Percentiles rank a stretch among this genome's conserved stretches.
phyloP scores from a whole-genome alignment of 2,329 filamentous ascomycete species.

The Neonectria punicea region DNA sequence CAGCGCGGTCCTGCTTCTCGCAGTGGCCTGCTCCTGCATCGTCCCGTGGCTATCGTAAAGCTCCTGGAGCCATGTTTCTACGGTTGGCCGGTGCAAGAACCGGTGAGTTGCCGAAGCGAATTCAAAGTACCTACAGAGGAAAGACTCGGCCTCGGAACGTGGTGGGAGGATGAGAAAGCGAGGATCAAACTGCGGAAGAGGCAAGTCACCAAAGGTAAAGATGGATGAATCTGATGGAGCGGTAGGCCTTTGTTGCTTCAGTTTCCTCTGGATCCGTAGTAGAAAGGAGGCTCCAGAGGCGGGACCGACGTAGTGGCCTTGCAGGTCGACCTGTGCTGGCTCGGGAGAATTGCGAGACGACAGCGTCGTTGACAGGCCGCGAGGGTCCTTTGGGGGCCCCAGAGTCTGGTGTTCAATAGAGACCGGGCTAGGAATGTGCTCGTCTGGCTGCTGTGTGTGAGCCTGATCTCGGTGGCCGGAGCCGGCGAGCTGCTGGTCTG shows the following conservation, averaged over 20 bases:
- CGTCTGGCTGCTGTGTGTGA: slow-evolving; percentile 11
- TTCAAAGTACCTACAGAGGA: slow-evolving; percentile 64
- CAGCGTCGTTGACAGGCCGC: slow-evolving; percentile 4
- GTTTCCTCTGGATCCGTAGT: slow-evolving; percentile 43
- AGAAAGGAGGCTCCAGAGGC: slow-evolving; percentile 35
- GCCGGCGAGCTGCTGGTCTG: slow-evolving; percentile 12
- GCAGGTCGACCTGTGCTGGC: slow-evolving; percentile 26
- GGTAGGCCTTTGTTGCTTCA: slow-evolving; percentile 52
- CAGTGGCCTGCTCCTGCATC: slow-evolving; percentile 33
- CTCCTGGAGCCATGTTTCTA: slow-evolving; percentile 57
- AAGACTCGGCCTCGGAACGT: slow-evolving; percentile 41
- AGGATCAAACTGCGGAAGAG: slow-evolving; percentile 51
- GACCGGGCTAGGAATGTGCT: slow-evolving; percentile 25
- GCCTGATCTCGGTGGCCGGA: background rate
- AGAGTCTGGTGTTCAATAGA: slow-evolving; percentile 23
- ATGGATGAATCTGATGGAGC: slow-evolving; percentile 55
- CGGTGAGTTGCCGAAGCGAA: slow-evolving; percentile 65
- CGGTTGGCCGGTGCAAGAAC: slow-evolving; percentile 61
- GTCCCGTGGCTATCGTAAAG: slow-evolving; percentile 47
- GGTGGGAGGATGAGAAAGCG: slow-evolving; percentile 52
- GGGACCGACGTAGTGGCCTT: slow-evolving; percentile 35
- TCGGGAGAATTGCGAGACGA: slow-evolving; percentile 37
- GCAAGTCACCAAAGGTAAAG: slow-evolving; percentile 61
- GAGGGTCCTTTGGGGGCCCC: slow-evolving; percentile 3
- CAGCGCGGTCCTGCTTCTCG: slow-evolving; percentile 50